phyloP scores from a whole-genome alignment of 495 filamentous ascomycete species.

The Daldinia bambusicola region DNA sequence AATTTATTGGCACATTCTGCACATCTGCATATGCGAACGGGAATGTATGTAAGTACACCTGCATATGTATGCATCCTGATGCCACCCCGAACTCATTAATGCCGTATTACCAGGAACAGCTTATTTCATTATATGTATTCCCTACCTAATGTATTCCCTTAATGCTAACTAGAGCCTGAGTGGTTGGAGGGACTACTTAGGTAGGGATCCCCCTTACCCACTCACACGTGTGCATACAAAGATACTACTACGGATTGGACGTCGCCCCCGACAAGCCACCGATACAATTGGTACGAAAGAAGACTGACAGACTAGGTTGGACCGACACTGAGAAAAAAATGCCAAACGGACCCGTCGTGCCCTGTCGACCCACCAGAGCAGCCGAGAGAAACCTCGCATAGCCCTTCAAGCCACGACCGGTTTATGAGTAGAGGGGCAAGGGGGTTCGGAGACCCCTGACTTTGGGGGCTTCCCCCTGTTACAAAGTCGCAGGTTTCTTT shows the following conservation, averaged over 20 bases:
- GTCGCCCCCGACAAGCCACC: conserved; percentile 27
- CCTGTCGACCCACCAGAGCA: conserved; percentile 23
- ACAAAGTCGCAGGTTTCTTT: conserved; percentile 12
- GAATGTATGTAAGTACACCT: conserved; percentile 19
- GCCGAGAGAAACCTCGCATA: conserved; percentile 19
- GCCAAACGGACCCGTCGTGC: conserved; percentile 40
- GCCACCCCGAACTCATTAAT: conserved; percentile 32
- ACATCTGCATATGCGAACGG: conserved; percentile 32
- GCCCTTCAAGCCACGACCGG: conserved; percentile 31
- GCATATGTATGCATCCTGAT: conserved; percentile 39
- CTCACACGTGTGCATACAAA: conserved; percentile 12
- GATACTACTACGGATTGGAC: not conserved
- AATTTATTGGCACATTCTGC: conserved; percentile 36
- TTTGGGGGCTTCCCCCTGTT: conserved; percentile 29
- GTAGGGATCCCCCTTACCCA: conserved; percentile 23
- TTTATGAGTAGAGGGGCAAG: conserved; percentile 23
- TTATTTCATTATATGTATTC: conserved; percentile 24
- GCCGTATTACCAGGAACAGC: conserved; percentile 26
- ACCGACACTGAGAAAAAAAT: no score
- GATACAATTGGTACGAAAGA: conserved; percentile 36
- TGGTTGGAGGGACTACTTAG: conserved; percentile 13
- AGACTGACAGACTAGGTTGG: conserved; percentile 33
- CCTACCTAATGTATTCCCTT: conserved; percentile 5
- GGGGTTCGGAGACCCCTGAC: conserved; percentile 39
- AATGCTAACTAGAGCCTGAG: conserved; percentile 19